phyloP scores from a whole-genome alignment of 2,329 filamentous ascomycete species.

The Diaporthe citri region DNA sequence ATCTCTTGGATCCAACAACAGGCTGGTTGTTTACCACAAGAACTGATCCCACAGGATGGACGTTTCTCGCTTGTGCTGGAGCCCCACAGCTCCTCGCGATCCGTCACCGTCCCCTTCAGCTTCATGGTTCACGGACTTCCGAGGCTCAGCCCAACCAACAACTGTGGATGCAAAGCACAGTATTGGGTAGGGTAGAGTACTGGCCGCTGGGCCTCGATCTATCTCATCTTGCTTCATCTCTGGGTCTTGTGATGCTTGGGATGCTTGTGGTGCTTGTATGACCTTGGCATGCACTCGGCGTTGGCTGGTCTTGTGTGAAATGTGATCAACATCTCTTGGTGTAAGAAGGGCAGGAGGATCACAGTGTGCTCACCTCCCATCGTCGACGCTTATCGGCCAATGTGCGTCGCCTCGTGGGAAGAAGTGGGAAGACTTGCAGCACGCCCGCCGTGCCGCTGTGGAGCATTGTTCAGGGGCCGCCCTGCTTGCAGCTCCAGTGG shows the following conservation, averaged over 20 bases:
- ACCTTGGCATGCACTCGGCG: conserved; percentile 25
- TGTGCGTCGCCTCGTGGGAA: conserved; percentile 28
- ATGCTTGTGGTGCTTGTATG: conserved; percentile 27
- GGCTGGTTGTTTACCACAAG: conserved; percentile 11
- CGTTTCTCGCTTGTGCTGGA: conserved; percentile 27
- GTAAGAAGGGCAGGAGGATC: neutral
- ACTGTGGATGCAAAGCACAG: conserved; percentile 15
- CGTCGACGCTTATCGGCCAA: conserved; percentile 25
- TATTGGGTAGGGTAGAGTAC: neutral
- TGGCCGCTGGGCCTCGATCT: neutral
- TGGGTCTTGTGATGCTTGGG: conserved; percentile 11
- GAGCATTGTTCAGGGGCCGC: conserved; percentile 29
- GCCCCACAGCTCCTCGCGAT: conserved; percentile 20
- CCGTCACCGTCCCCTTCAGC: conserved; percentile 26
- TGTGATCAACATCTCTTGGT: neutral
- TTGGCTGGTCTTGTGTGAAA: conserved; percentile 14
- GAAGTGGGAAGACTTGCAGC: conserved; percentile 28
- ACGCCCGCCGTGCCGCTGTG: conserved; percentile 25
- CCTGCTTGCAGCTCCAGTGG: conserved; percentile 28
- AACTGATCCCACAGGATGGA: conserved; percentile 26
- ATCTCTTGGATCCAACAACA: conserved; percentile 15
- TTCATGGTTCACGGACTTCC: conserved; percentile 6
- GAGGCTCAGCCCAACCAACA: neutral
- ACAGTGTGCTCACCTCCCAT: conserved; percentile 18
- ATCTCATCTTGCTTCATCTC: conserved; percentile 6